Evolutionary conservation across 129 eudicot species (phyloP).

Genomic region (Erigeron canadensis): DNA sequence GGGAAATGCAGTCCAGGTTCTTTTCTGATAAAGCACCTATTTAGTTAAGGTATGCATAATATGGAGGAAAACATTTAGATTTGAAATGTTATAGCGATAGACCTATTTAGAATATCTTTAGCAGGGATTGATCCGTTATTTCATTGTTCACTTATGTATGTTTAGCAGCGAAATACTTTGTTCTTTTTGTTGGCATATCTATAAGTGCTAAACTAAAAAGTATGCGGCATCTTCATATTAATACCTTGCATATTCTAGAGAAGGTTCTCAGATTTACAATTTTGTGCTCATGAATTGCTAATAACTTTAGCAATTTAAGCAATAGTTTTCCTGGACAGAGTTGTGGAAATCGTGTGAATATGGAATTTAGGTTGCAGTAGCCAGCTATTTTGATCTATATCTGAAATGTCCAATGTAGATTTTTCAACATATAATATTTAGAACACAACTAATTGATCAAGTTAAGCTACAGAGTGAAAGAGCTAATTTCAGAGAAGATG

Average conservation of each 20-base stretch:
- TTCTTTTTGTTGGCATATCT: constrained; percentile 9
- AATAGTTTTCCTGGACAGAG: constrained; percentile 7
- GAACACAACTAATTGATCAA: not conserved
- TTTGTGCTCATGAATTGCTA: constrained; percentile 18
- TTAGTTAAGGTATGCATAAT: constrained; percentile 31
- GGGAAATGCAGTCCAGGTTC: constrained; percentile 24
- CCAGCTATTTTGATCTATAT: not conserved
- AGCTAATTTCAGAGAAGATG: no score
- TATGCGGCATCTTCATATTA: not conserved
- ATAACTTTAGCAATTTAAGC: not conserved
- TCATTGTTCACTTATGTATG: not conserved
- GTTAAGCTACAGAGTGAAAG: not conserved
- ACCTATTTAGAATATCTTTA: not conserved
- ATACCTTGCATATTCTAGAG: not conserved
- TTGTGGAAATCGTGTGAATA: not conserved
- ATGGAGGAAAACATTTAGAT: constrained; percentile 17
- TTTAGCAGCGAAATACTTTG: constrained; percentile 12
- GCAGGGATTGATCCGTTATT: not conserved
- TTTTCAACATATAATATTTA: not conserved
- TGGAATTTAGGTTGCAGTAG: constrained; percentile 11
- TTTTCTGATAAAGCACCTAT: constrained; percentile 21
- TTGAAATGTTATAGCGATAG: constrained; percentile 11
- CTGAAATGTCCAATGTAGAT: not conserved
- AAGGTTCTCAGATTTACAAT: not conserved
- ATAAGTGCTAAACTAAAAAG: not conserved